Conservation (phyloP, 2,329 filamentous ascomycete genomes). For the Lecanosticta acicola region DNA sequence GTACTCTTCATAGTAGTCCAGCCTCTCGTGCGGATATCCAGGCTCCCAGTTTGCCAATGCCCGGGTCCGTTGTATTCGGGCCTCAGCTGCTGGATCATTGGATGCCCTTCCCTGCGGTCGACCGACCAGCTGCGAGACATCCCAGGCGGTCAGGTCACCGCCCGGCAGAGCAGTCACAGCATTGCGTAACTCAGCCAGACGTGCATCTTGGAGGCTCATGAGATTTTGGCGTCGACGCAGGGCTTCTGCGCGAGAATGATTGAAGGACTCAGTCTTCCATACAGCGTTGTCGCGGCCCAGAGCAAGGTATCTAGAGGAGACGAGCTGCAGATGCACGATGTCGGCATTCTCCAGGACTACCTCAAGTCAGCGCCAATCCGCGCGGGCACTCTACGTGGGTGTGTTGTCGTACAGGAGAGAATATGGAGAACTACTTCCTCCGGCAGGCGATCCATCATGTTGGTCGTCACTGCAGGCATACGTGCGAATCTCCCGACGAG, state of each 20-base stretch:
- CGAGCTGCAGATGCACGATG: conserved; percentile 62
- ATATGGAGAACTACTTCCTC: conserved; percentile 42
- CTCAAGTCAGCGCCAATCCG: conserved; percentile 10
- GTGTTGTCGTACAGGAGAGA: conserved; percentile 35
- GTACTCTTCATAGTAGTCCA: conserved; percentile 86
- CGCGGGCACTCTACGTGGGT: background rate
- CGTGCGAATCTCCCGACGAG: conserved; percentile 3
- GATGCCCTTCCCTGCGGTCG: conserved; percentile 12
- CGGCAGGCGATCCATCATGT: conserved; percentile 29
- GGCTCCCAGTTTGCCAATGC: conserved; percentile 80
- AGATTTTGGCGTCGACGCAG: conserved; percentile 50
- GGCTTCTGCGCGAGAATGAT: conserved; percentile 61
- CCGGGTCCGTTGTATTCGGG: conserved; percentile 36
- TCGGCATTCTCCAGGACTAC: conserved; percentile 59
- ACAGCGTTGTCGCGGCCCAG: conserved; percentile 68
- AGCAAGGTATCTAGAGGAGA: conserved; percentile 60
- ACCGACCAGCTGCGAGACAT: conserved; percentile 20
- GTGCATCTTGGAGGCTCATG: conserved; percentile 36
- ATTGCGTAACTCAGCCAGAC: conserved; percentile 40
- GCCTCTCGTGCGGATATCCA: conserved; percentile 61
- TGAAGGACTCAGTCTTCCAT: conserved; percentile 72
- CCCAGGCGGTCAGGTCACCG: conserved; percentile 18
- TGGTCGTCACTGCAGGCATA: conserved; percentile 1
- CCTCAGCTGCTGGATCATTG: conserved; percentile 15
- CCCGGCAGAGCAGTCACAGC: conserved; percentile 34